phyloP scores from a whole-genome alignment of 2,329 filamentous ascomycete species.

The Penicillium thymicola region DNA sequence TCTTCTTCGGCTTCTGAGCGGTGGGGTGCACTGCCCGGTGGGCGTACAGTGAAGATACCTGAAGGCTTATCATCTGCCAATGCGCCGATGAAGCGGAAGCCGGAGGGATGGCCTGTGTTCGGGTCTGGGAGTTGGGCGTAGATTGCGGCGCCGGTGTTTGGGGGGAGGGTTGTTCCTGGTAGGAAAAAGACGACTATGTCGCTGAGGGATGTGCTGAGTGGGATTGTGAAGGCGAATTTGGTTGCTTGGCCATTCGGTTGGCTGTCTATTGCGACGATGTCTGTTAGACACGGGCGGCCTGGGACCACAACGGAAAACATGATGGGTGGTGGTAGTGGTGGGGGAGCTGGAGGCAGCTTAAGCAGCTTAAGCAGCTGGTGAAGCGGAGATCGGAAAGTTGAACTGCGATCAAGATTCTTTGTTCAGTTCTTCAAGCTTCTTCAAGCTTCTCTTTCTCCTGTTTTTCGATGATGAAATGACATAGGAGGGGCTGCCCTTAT shows the following conservation, averaged over 20 bases:
- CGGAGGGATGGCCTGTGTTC: constrained; percentile 36
- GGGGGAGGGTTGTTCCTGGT: constrained; percentile 70
- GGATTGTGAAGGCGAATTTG: constrained; percentile 67
- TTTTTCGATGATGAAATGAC: constrained; percentile 21
- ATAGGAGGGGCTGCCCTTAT: constrained; percentile 27
- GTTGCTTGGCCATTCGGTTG: constrained; percentile 56
- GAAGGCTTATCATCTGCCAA: constrained; percentile 88
- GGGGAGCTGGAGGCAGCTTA: neutral
- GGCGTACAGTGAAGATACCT: constrained; percentile 77
- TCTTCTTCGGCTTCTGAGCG: constrained; percentile 36
- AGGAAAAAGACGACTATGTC: constrained; percentile 89
- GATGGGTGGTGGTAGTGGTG: neutral
- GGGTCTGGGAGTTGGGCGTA: constrained; percentile 71
- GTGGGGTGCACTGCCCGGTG: constrained; percentile 11
- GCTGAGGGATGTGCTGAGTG: constrained; percentile 55
- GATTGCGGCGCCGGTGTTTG: constrained; percentile 78
- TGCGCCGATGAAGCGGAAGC: constrained; percentile 82
- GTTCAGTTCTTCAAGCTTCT: neutral
- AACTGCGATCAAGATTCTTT: neutral
- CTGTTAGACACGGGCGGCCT: constrained; percentile 58
- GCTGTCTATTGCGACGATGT: constrained; percentile 50
- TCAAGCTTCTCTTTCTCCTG: constrained; percentile 6
- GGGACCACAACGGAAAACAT: constrained; percentile 64
- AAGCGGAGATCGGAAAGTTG: neutral
- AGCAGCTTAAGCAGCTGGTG: neutral